Evolutionary conservation across 148 eudicot genomes (phyloP), one percentile per base, ranked within the genome.

Genomic region (Rhododendron molle): DNA sequence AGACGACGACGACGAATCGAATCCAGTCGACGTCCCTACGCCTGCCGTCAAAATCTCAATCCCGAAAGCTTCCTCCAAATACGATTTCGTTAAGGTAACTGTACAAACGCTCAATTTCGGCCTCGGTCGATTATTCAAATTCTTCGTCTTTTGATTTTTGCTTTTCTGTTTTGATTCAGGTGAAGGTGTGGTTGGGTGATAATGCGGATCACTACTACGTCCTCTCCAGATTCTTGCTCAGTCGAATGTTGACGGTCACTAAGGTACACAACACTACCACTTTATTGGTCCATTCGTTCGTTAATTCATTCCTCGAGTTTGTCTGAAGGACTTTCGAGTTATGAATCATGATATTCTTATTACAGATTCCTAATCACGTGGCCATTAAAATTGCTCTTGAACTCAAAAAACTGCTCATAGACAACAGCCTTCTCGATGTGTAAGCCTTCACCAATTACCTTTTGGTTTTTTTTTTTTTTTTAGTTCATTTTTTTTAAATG

Each of bases 131-230:
- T 58, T 4, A 58, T 21, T 58, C 67, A 3, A 20, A 38, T 71
- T 80, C 15, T 54, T 85, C 69, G 32, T 28, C 7, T 80, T 46
- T 11, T 16, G 13, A 4, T 38, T 13, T 7, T 81, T 23, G 30
- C 14, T 26, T 87, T 40, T 14, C 4, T 89, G 54, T 28, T 78
- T 65, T 65, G 21, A 30, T 81, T 62, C 91, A 97, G 98, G 99
- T 95, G 83, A 97, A 97, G 88, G 99, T 97, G 7, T 97, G 99
- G 99, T 82, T 97, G 58, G 99, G 99, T 58, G 98, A 97, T 80
- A 95, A 97, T 87, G 99, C 99, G 73, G 98, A 97, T 92, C 99
- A 97, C 83, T 97, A 95, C 89, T 97, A 97, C 88, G 99, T 97
- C 54, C 92, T 97, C 38, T 97, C 99, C 44, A 91, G 99, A 85